Conservation (phyloP, 2,329 filamentous ascomycete genomes). For the Phialemoniopsis sp. region DNA sequence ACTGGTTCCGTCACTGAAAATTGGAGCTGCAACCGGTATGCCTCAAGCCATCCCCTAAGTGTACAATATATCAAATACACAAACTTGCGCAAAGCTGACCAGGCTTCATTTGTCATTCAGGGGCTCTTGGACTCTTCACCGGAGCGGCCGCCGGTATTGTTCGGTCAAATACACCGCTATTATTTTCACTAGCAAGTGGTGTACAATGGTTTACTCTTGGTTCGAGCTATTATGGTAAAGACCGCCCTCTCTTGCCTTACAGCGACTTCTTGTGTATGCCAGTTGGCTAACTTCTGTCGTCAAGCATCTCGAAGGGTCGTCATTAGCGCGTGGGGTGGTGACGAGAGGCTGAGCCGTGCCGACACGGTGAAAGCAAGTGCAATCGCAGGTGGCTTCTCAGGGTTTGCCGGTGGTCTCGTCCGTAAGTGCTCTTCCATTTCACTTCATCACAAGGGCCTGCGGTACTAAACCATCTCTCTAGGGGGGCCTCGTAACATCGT, state of each 20-base stretch:
- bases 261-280: no score
- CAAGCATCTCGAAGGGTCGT: slow-evolving; percentile 45
- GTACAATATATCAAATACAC: background rate
- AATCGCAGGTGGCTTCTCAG: slow-evolving; percentile 67
- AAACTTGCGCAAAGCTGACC: background rate
- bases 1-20: slow-evolving; percentile 48
- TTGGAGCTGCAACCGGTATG: slow-evolving; percentile 57
- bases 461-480: slow-evolving; percentile 13
- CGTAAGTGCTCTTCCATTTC: slow-evolving; percentile 31
- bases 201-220: slow-evolving; percentile 80
- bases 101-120: slow-evolving; percentile 27
- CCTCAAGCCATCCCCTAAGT: background rate
- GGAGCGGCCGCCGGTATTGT: slow-evolving; percentile 71
- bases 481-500: slow-evolving; percentile 50
- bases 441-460: no score
- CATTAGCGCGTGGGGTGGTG: slow-evolving; percentile 42
- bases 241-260: no score
- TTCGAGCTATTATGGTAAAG: slow-evolving; percentile 69
- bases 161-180: slow-evolving; percentile 58
- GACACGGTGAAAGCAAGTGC: slow-evolving; percentile 66
- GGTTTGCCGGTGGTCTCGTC: slow-evolving; percentile 51
- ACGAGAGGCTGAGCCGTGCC: slow-evolving; percentile 46
- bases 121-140: slow-evolving; percentile 55
- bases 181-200: slow-evolving; percentile 70
- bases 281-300: no score